Evolutionary conservation across 2,329 filamentous ascomycete genomes (phyloP).

Genomic region (Fusarium begoniae): DNA sequence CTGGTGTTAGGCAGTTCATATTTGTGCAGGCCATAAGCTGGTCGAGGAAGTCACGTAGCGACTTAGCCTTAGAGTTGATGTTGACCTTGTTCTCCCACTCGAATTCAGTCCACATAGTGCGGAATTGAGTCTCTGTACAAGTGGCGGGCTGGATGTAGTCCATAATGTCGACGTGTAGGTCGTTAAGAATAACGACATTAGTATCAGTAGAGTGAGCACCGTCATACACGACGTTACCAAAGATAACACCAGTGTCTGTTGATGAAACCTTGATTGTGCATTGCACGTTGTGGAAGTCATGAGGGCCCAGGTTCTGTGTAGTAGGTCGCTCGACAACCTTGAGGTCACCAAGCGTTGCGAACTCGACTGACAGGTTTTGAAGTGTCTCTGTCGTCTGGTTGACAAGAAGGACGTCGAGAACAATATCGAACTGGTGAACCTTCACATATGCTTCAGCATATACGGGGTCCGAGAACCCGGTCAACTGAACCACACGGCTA

Average conservation of each 20-base stretch:
- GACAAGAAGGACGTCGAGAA: slow-evolving; percentile 93
- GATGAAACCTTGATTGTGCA: slow-evolving; percentile 98
- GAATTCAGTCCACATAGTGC: slow-evolving; percentile 99
- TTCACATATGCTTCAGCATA: slow-evolving; percentile 99
- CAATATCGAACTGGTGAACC: slow-evolving; percentile 98
- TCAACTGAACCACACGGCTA: slow-evolving; percentile 94
- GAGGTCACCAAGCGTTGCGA: slow-evolving; percentile 95
- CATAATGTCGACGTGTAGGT: slow-evolving; percentile 99
- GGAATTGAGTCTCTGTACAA: slow-evolving; percentile 97
- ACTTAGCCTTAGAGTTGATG: slow-evolving; percentile 97
- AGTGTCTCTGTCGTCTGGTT: slow-evolving; percentile 97
- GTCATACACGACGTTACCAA: slow-evolving; percentile 98
- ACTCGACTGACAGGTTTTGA: slow-evolving; percentile 96
- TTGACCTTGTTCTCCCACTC: slow-evolving; percentile 99
- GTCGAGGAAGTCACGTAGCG: slow-evolving; percentile 88
- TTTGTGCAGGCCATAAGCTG: slow-evolving; percentile 98
- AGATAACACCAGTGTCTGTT: slow-evolving; percentile 97
- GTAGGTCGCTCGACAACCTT: slow-evolving; percentile 98
- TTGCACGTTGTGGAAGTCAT: slow-evolving; percentile 98
- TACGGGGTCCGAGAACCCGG: slow-evolving; percentile 96
- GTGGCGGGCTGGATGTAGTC: slow-evolving; percentile 98
- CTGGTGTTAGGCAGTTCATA: slow-evolving; percentile 97
- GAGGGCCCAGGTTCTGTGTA: slow-evolving; percentile 92
- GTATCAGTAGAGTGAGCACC: slow-evolving; percentile 91
- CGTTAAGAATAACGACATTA: slow-evolving; percentile 97